Percentiles rank a stretch among this genome's conserved stretches.
These are phyloP conservation scores for Arbutus unedo DNA, from an alignment of 148 eudicot species.

Conservation along the genomic window DNA sequence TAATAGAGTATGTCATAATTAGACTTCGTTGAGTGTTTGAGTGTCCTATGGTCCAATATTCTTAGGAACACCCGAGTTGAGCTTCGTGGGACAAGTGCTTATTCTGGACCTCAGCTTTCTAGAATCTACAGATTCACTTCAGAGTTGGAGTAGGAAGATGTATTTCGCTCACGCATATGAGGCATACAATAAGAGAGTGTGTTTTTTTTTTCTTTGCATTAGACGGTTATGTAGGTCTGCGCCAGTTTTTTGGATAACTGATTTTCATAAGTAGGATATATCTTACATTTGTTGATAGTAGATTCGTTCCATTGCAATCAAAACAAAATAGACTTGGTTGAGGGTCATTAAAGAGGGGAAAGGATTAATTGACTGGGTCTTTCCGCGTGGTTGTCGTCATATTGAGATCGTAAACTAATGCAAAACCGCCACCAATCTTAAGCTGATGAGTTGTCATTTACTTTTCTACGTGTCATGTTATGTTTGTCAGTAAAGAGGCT, in stretches of 20 bases:
- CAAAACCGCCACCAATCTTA: neutral
- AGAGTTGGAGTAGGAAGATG: neutral
- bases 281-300: neutral
- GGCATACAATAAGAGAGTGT: neutral
- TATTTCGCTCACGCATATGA: neutral
- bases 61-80: neutral
- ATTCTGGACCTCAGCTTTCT: neutral
- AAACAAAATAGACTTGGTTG: neutral
- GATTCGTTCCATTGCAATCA: neutral
- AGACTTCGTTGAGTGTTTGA: neutral
- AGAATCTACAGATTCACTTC: neutral
- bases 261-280: neutral
- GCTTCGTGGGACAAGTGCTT: neutral
- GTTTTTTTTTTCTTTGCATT: neutral
- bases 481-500: neutral
- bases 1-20: neutral
- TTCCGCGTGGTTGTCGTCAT: neutral
- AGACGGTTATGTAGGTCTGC: neutral
- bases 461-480: neutral
- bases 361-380: neutral
- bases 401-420: neutral
- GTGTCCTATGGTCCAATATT: neutral
- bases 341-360: neutral
- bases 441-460: neutral
- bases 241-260: neutral